Evolutionary conservation across 495 filamentous ascomycete species (phyloP).

Genomic region (Penicillium egyptiacum): DNA sequence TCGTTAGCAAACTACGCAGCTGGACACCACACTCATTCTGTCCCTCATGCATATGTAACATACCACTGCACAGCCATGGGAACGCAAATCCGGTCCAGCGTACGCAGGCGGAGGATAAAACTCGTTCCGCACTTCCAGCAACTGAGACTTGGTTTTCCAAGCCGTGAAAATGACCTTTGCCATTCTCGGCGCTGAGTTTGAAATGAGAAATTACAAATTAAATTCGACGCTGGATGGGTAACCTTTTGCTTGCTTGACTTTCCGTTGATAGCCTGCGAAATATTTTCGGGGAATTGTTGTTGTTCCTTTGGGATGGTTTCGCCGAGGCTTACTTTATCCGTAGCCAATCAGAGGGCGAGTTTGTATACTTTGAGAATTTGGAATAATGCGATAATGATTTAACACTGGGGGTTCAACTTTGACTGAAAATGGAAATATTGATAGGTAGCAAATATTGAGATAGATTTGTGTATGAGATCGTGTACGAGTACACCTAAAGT

Average conservation of each 20-base stretch:
- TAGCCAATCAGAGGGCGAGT: conserved; percentile 8
- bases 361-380: conserved; percentile 3
- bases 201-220: background rate
- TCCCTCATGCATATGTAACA: conserved; percentile 15
- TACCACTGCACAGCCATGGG: conserved; percentile 50
- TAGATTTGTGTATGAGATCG: conserved; percentile 1
- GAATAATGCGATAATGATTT: background rate
- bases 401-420: no score
- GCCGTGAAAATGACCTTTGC: conserved; percentile 76
- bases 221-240: background rate
- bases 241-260: background rate
- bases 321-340: conserved; percentile 1
- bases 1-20: background rate
- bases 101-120: conserved; percentile 58
- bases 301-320: conserved; percentile 16
- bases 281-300: conserved; percentile 21
- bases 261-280: conserved; percentile 13
- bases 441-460: background rate
- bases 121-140: conserved; percentile 63
- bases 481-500: conserved; percentile 7
- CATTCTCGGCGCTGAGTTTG: conserved; percentile 44
- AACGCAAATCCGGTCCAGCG: conserved; percentile 40
- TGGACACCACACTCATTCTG: background rate
- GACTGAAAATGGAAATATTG: background rate
- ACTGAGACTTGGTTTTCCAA: conserved; percentile 66